These are phyloP conservation scores for Termitomyces sp. DNA, from an alignment of 768 basidiomycete species.

Conservation along the genomic window DNA sequence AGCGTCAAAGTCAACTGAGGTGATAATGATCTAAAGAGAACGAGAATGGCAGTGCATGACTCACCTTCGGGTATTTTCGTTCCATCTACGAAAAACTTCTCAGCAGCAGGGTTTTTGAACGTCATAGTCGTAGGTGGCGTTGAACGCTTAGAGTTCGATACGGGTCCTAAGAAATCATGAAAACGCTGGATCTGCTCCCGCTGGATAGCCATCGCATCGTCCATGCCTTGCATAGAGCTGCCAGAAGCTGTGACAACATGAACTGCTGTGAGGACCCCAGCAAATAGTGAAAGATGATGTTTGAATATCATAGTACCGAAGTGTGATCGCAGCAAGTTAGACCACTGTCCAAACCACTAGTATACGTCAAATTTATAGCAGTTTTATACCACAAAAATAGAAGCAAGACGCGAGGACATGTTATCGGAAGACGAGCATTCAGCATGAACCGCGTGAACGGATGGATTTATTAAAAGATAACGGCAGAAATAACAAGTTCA, in stretches of 20 bases:
- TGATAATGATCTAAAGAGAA: background rate
- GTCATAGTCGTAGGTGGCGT: slow-evolving; percentile 40
- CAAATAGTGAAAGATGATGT: slow-evolving; percentile 3
- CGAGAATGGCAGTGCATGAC: slow-evolving; percentile 8
- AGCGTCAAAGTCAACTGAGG: slow-evolving; percentile 57
- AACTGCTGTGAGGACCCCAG: slow-evolving; percentile 15
- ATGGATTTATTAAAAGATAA: background rate
- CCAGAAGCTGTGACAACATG: slow-evolving; percentile 20
- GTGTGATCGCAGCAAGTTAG: background rate
- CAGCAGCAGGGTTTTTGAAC: slow-evolving; percentile 59
- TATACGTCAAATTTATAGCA: background rate
- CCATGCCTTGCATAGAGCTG: slow-evolving; percentile 34
- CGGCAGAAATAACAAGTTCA: background rate
- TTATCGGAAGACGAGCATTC: slow-evolving; percentile 3
- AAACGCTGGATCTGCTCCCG: slow-evolving; percentile 41
- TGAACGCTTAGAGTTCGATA: slow-evolving; percentile 7
- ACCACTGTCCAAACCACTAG: background rate
- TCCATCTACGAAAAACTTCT: slow-evolving; percentile 45
- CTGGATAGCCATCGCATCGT: slow-evolving; percentile 42
- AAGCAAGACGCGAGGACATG: slow-evolving; percentile 5
- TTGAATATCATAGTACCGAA: slow-evolving; percentile 1
- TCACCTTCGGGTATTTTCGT: slow-evolving; percentile 41
- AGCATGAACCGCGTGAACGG: slow-evolving; percentile 5
- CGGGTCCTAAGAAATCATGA: slow-evolving; percentile 33
- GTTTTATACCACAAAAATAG: slow-evolving; percentile 11